A percentile compares a stretch with the other conserved stretches of the same genome.
Evolutionary conservation across 768 basidiomycete genomes (phyloP).

Genomic region (Leccinum subtestaceum): DNA sequence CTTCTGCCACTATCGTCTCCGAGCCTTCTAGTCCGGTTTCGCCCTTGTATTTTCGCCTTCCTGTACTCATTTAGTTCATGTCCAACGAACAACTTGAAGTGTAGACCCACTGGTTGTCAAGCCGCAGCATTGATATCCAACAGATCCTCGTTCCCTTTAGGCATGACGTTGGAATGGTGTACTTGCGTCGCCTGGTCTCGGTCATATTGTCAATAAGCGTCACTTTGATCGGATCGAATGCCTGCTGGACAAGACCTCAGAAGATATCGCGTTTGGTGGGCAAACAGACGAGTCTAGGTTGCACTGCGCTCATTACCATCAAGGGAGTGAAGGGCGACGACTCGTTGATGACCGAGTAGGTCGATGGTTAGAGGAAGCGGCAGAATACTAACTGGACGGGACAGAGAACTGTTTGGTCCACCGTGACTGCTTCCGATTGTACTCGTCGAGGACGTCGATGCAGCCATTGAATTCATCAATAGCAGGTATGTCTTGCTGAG

Average conservation of each 20-base stretch:
- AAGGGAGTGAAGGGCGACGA: slow-evolving; percentile 60
- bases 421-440: slow-evolving; percentile 60
- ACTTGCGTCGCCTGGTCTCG: slow-evolving; percentile 40
- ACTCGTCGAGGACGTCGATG: slow-evolving; percentile 65
- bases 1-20: neutral
- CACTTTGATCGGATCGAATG: slow-evolving; percentile 61
- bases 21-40: neutral
- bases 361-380: slow-evolving; percentile 7
- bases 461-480: slow-evolving; percentile 69
- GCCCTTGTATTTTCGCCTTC: neutral
- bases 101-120: slow-evolving; percentile 10
- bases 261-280: slow-evolving; percentile 64
- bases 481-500: slow-evolving; percentile 38
- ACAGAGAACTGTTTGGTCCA: slow-evolving; percentile 83
- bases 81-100: slow-evolving; percentile 33
- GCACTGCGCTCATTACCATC: slow-evolving; percentile 72
- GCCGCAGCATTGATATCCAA: neutral
- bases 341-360: slow-evolving; percentile 74
- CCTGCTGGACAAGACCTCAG: slow-evolving; percentile 64
- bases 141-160: slow-evolving; percentile 2
- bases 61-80: slow-evolving; percentile 11
- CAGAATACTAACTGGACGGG: neutral
- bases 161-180: slow-evolving; percentile 37
- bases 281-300: slow-evolving; percentile 51
- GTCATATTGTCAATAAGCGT: slow-evolving; percentile 50